Evolutionary conservation across 1,139 yeast species (phyloP).

Genomic region (Lodderomyces jiufengensis): DNA sequence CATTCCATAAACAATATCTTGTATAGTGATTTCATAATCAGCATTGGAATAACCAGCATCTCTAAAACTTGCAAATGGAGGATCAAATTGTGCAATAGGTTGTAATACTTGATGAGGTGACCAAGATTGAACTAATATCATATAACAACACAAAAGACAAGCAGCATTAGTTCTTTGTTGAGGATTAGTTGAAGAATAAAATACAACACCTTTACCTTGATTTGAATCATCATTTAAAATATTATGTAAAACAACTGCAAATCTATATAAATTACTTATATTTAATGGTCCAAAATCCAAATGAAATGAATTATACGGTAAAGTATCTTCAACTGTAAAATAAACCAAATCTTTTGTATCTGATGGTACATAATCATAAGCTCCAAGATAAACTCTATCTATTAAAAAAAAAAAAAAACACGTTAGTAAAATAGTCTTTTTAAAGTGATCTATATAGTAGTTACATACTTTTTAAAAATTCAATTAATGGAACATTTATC

Average conservation of each 20-base stretch:
- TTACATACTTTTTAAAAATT: constrained; percentile 46
- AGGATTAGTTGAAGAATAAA: constrained; percentile 79
- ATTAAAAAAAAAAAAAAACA: constrained; percentile 4
- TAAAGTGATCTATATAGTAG: no score
- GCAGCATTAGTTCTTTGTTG: constrained; percentile 91
- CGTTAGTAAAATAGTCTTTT: constrained; percentile 19
- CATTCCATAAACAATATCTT: constrained; percentile 91
- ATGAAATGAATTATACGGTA: constrained; percentile 90
- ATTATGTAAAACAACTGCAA: constrained; percentile 92
- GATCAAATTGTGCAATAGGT: constrained; percentile 87
- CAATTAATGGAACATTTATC: constrained; percentile 34
- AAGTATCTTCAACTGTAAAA: constrained; percentile 88
- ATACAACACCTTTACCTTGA: constrained; percentile 84
- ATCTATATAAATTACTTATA: constrained; percentile 87
- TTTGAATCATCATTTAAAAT: constrained; percentile 81
- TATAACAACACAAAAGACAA: constrained; percentile 86
- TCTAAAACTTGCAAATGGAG: constrained; percentile 91
- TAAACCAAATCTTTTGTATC: constrained; percentile 76
- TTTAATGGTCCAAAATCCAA: constrained; percentile 95
- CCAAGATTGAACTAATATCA: constrained; percentile 95
- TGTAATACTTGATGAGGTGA: constrained; percentile 97
- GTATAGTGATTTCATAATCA: constrained; percentile 88
- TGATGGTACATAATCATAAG: constrained; percentile 74
- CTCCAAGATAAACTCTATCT: constrained; percentile 88
- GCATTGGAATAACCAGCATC: constrained; percentile 98